Percentiles rank a stretch among this genome's conserved stretches.
These are phyloP conservation scores for Filobasidium uniguttulatum DNA, from an alignment of 1,284 basidiomycete species.

Conservation along the genomic window DNA sequence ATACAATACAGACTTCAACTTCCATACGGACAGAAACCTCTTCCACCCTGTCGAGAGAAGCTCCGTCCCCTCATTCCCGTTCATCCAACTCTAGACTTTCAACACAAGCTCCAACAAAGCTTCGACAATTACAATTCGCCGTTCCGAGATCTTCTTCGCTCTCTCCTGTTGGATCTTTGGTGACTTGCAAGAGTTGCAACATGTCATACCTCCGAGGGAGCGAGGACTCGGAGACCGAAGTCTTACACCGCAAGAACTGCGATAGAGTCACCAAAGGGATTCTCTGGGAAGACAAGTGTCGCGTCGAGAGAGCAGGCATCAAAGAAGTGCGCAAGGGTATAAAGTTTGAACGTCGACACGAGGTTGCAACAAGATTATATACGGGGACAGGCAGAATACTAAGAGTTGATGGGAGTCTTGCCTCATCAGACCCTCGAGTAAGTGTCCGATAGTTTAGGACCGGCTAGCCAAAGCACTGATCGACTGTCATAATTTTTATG, in stretches of 20 bases:
- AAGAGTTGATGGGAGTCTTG: slow-evolving; percentile 28
- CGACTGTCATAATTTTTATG: too few relatives aligned
- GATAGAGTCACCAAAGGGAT: slow-evolving; percentile 32
- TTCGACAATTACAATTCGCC: slow-evolving; percentile 22
- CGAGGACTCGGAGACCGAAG: slow-evolving; percentile 25
- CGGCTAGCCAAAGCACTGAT: too few relatives aligned
- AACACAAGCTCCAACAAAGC: slow-evolving; percentile 11
- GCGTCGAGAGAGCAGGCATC: neutral
- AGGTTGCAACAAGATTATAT: too few relatives aligned
- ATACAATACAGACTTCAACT: too few relatives aligned
- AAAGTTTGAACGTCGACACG: slow-evolving; percentile 1
- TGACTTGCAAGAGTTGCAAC: slow-evolving; percentile 32
- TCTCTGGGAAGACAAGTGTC: slow-evolving; percentile 28
- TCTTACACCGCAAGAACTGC: slow-evolving; percentile 35
- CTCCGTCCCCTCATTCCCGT: too few relatives aligned
- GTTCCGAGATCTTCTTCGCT: slow-evolving; percentile 19
- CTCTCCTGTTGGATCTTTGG: slow-evolving; percentile 16
- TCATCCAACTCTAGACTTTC: too few relatives aligned
- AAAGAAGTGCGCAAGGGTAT: slow-evolving; percentile 4
- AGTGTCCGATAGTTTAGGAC: too few relatives aligned
- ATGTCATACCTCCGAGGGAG: slow-evolving; percentile 39
- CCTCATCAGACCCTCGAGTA: too few relatives aligned
- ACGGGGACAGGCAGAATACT: slow-evolving; percentile 30
- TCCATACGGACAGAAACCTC: too few relatives aligned
- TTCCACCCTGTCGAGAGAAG: too few relatives aligned